A percentile compares a stretch with the other conserved stretches of the same genome.
These are phyloP conservation scores for Oropetium thomaeum DNA, from an alignment of 176 grass and related monocot genomes.

Conservation along the genomic window DNA sequence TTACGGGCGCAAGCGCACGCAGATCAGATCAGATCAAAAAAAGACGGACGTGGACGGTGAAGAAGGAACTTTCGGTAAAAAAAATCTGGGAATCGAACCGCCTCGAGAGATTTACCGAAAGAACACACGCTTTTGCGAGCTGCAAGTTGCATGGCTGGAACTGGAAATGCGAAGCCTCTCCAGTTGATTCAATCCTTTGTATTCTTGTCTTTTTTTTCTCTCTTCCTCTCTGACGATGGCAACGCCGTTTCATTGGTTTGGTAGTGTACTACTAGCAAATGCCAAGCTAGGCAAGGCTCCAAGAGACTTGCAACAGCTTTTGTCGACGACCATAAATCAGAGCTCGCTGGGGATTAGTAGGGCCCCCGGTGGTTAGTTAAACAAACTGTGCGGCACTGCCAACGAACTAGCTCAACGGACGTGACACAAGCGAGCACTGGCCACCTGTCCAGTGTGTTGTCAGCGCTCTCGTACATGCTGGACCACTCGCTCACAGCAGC, in stretches of 20 bases:
- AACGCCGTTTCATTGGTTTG: too few species aligned
- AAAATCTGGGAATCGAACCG: not conserved
- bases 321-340: not conserved
- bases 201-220: too few species aligned
- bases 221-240: not conserved
- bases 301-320: not conserved
- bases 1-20: not conserved
- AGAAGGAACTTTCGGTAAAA: not conserved
- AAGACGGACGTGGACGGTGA: not conserved
- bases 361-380: constrained; percentile 2
- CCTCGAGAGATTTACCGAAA: not conserved
- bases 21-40: too few species aligned
- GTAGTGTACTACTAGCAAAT: too few species aligned
- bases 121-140: not conserved
- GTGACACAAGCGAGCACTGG: constrained; percentile 21
- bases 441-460: constrained; percentile 31
- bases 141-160: not conserved
- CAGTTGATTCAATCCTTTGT: not conserved
- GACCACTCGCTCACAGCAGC: not conserved
- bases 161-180: too few species aligned
- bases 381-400: not conserved
- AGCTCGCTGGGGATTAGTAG: not conserved
- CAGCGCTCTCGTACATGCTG: not conserved
- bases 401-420: not conserved
- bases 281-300: not conserved